Base-by-base conservation (phyloP, 2,329 filamentous ascomycete species). In the Zalaria obscura region DNA sequence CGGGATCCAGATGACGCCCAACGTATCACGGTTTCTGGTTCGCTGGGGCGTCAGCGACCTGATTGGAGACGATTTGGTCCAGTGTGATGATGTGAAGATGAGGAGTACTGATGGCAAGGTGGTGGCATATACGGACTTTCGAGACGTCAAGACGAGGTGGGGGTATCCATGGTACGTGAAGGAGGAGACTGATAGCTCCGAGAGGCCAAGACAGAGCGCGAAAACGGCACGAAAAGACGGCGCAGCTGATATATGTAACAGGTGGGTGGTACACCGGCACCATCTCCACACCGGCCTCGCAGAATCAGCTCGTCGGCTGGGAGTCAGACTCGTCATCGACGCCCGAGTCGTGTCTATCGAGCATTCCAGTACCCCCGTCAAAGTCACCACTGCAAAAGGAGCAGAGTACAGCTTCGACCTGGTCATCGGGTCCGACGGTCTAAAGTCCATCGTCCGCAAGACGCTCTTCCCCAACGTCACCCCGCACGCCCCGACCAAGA, bases 341-440 rank as follows among this genome's bases (percentile, higher is more conserved):
- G 60, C 69, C 18, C 61, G 65, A 36, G 67, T 78, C 0, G 55
- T 54, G 4, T 42, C 56, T 2, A 58, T 76, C 34, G 63, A 75
- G 18, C 18, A 18, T 18, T 2, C 18, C 18, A 18, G 18, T 18
- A 18, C 18, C 18, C 47, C 68, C 74, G 10, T 56, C 67, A 6
- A 54, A 56, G 1, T 58, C 67, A 1, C 60, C 59, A 4, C 52
- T 73, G 0, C 61, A 51, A 1, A 65, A 63, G 0, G 56, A 56
- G 4, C 51, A 52, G 3, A 71, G 69, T 0, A 56, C 61, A 3
- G 56, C 48, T 2, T 62, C 64, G 2, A 81, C 48, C 56, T 81
- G 5, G 60, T 83, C 4, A 64, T 83, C 1, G 77, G 68, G 0
- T 75, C 76, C 0, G 79, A 83, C 46, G 78, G 78, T 0, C 57